Evolutionary conservation across 2,329 filamentous ascomycete species (phyloP).

Genomic region (Diplodia corticola): DNA sequence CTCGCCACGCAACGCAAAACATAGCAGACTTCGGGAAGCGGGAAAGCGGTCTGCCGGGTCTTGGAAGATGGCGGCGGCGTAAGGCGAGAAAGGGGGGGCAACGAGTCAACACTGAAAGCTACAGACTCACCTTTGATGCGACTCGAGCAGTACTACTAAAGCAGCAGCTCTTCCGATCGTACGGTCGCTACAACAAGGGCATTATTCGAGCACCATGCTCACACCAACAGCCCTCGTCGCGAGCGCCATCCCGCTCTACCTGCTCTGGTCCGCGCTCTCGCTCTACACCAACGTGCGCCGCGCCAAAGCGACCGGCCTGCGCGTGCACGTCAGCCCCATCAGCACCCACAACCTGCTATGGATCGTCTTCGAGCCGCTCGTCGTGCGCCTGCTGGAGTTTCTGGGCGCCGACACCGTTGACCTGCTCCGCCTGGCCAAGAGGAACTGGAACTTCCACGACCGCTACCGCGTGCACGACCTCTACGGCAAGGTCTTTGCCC

Average conservation of each 20-base stretch:
- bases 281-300: conserved; percentile 7
- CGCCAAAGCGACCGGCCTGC: background rate
- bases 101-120: no score
- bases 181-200: background rate
- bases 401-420: background rate
- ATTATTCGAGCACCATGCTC: background rate
- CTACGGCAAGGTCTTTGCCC: conserved; percentile 25
- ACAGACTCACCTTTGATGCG: no score
- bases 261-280: background rate
- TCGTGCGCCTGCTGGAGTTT: background rate
- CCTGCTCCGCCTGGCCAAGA: background rate
- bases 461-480: conserved; percentile 25
- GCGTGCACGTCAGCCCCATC: conserved; percentile 2
- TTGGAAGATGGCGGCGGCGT: background rate
- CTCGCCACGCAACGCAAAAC: background rate
- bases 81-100: background rate
- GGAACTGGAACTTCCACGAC: conserved; percentile 25
- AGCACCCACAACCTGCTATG: conserved; percentile 1
- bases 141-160: no score
- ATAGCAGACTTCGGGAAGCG: background rate
- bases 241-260: conserved; percentile 3
- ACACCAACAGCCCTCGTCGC: background rate
- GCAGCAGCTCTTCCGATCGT: background rate
- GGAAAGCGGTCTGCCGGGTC: background rate
- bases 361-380: background rate